phyloP scores from a whole-genome alignment of 148 eudicot species.

The Tetragonia tetragonoides region DNA sequence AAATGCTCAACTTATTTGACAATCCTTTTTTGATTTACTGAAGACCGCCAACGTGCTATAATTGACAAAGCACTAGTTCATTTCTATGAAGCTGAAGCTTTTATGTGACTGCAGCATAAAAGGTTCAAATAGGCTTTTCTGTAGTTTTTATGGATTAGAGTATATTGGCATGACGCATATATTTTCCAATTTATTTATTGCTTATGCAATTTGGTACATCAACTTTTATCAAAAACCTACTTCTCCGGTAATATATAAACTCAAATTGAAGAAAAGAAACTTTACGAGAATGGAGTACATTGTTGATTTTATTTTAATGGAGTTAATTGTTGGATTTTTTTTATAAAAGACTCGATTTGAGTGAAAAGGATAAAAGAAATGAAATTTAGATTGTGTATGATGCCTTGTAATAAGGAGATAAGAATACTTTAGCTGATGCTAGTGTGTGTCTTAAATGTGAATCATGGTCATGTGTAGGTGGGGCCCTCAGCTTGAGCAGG shows the following conservation, averaged over 20 bases:
- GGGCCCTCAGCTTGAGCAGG: constrained; percentile 85
- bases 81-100: no score
- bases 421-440: background rate
- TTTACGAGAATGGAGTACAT: background rate
- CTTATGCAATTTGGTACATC: background rate
- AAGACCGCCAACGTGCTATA: no score
- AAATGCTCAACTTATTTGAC: no score
- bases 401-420: background rate
- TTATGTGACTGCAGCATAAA: no score
- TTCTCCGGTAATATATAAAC: background rate
- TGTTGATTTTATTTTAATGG: background rate
- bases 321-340: background rate
- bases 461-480: constrained; percentile 46
- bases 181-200: background rate
- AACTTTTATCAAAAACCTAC: background rate
- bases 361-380: background rate
- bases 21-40: no score
- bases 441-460: background rate
- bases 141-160: no score
- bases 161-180: background rate
- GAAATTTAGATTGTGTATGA: background rate
- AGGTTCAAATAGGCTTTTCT: no score
- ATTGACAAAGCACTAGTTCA: no score
- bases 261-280: background rate
- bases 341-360: background rate